Evolutionary conservation across 495 filamentous ascomycete genomes (phyloP).

Genomic region (Copromyces sp.): DNA sequence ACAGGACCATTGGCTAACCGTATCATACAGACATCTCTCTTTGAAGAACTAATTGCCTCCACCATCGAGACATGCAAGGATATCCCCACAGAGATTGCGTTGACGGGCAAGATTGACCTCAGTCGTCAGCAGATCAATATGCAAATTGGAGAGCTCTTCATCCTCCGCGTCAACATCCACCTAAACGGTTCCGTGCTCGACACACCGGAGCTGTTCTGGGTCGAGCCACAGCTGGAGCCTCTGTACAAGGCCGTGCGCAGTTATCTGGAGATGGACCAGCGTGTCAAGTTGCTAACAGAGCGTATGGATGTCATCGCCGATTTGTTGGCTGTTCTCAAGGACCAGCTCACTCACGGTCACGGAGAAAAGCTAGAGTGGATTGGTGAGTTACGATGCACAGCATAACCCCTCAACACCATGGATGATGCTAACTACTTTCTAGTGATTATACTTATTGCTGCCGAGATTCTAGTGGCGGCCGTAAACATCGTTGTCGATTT

Average conservation of each 20-base stretch:
- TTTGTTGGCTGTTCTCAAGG: constrained; percentile 86
- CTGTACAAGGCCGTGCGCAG: constrained; percentile 89
- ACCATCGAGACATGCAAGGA: constrained; percentile 86
- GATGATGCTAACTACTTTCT: neutral
- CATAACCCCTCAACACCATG: neutral
- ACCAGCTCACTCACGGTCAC: constrained; percentile 93
- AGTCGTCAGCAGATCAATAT: constrained; percentile 85
- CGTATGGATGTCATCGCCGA: constrained; percentile 89
- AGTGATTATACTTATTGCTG: constrained; percentile 93
- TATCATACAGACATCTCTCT: constrained; percentile 69
- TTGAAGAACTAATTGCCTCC: constrained; percentile 89
- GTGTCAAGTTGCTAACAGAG: constrained; percentile 83
- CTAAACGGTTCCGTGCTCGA: constrained; percentile 96
- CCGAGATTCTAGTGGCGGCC: constrained; percentile 87
- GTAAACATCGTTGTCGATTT: constrained; percentile 95
- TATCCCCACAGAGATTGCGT: constrained; percentile 79
- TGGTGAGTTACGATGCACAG: constrained; percentile 41
- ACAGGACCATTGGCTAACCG: neutral
- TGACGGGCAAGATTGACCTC: constrained; percentile 82
- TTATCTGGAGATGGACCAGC: constrained; percentile 96
- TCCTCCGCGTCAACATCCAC: constrained; percentile 93
- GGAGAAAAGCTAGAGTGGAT: constrained; percentile 96
- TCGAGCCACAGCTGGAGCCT: constrained; percentile 90
- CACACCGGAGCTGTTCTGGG: constrained; percentile 96
- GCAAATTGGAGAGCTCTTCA: constrained; percentile 97